Evolutionary conservation across 805 yeast genomes (phyloP).

Genomic region (Lipomyces kockii): DNA sequence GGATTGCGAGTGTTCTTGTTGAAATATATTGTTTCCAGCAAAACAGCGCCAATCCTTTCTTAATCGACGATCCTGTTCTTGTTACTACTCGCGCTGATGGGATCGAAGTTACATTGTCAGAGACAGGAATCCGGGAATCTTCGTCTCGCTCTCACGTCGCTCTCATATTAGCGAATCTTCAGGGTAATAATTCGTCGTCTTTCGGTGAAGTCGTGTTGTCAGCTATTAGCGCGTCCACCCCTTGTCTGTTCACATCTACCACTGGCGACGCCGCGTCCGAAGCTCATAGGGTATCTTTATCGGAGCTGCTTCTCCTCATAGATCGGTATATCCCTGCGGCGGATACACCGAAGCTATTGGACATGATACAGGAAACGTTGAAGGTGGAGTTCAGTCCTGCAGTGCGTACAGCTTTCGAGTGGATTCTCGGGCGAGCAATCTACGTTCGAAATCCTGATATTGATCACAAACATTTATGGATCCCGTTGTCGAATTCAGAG

Average conservation of each 20-base stretch:
- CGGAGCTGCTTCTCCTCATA: slow-evolving; percentile 55
- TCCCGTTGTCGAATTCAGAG: slow-evolving; percentile 35
- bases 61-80: slow-evolving; percentile 58
- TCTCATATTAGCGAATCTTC: not conserved
- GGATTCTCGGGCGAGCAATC: slow-evolving; percentile 64
- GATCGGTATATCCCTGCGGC: slow-evolving; percentile 44
- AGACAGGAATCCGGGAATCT: not conserved
- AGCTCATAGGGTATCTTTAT: slow-evolving; percentile 62
- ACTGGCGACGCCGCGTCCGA: slow-evolving; percentile 71
- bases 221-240: not conserved
- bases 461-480: slow-evolving; percentile 13
- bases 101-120: not conserved
- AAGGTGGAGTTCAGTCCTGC: slow-evolving; percentile 76
- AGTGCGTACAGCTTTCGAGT: slow-evolving; percentile 75
- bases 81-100: not conserved
- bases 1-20: slow-evolving; percentile 60
- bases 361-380: slow-evolving; percentile 47
- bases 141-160: not conserved
- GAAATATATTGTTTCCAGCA: slow-evolving; percentile 56
- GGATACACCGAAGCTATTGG: slow-evolving; percentile 42
- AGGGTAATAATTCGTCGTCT: not conserved
- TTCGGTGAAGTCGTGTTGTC: not conserved
- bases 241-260: slow-evolving; percentile 51
- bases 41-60: slow-evolving; percentile 59
- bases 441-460: slow-evolving; percentile 31